Percentiles rank a stretch among this genome's conserved stretches.
Conservation (phyloP, 2,329 filamentous ascomycete genomes). For the Claviceps spartinae region DNA sequence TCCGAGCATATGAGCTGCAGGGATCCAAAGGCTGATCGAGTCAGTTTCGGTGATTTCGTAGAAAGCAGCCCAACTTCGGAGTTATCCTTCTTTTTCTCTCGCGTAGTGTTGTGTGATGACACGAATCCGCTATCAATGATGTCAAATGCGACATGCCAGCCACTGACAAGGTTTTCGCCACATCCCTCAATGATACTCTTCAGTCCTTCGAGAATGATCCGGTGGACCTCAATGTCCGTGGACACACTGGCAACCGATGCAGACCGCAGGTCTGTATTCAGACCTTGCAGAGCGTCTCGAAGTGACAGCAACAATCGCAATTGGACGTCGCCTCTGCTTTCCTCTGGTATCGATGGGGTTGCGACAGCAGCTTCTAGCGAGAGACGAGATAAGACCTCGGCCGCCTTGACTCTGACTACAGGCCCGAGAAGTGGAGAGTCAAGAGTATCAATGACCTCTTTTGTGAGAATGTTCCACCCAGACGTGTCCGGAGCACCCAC, state of each 20-base stretch:
- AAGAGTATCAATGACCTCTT: slow-evolving; percentile 38
- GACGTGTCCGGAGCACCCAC: slow-evolving; percentile 51
- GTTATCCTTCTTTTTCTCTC: slow-evolving; percentile 19
- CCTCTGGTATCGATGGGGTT: slow-evolving; percentile 36
- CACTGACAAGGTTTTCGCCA: slow-evolving; percentile 68
- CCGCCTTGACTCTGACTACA: slow-evolving; percentile 44
- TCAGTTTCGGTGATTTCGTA: slow-evolving; percentile 57
- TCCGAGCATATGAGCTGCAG: slow-evolving; percentile 90
- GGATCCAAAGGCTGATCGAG: slow-evolving; percentile 77
- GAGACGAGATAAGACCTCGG: slow-evolving; percentile 48
- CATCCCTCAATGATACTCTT: slow-evolving; percentile 77
- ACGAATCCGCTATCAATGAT: slow-evolving; percentile 75
- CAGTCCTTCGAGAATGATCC: slow-evolving; percentile 63
- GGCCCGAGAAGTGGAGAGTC: slow-evolving; percentile 33
- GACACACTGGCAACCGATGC: slow-evolving; percentile 44
- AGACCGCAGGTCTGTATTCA: slow-evolving; percentile 41
- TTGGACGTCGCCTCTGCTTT: slow-evolving; percentile 49
- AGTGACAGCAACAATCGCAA: slow-evolving; percentile 56
- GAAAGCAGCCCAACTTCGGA: slow-evolving; percentile 22
- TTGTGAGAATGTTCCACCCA: slow-evolving; percentile 60
- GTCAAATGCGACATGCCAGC: slow-evolving; percentile 77
- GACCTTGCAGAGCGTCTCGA: slow-evolving; percentile 39
- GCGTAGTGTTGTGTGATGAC: slow-evolving; percentile 18
- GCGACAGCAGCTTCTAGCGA: slow-evolving; percentile 43
- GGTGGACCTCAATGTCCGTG: slow-evolving; percentile 67